A percentile compares a stretch with the other conserved stretches of the same genome.
Conservation (phyloP, 257 asterid species). For the Solanum bukasovii region DNA sequence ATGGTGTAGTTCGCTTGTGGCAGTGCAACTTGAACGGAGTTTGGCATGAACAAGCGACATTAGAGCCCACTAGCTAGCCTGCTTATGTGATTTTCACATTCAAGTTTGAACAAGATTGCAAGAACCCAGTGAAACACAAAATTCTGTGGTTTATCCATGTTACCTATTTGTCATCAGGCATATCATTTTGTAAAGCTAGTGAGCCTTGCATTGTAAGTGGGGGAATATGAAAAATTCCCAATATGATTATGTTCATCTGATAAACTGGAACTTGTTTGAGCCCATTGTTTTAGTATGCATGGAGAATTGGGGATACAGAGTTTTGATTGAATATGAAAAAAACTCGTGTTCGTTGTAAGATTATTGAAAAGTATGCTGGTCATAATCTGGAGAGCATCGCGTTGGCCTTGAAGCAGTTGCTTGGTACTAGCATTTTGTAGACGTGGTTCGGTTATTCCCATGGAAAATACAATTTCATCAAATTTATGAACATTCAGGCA, state of each 20-base stretch:
- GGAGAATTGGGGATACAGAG: neutral
- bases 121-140: neutral
- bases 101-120: neutral
- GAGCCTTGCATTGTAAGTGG: neutral
- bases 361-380: neutral
- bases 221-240: neutral
- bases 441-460: neutral
- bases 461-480: neutral
- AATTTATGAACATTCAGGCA: neutral
- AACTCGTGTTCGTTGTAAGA: neutral
- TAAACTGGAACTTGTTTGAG: neutral
- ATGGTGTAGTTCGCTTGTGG: slow-evolving; percentile 78
- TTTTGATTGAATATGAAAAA: neutral
- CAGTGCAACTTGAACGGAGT: slow-evolving; percentile 66
- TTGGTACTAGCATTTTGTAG: neutral
- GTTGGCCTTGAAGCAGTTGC: neutral
- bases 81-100: neutral
- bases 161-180: neutral
- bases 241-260: neutral
- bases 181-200: neutral
- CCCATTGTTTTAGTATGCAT: neutral
- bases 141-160: neutral
- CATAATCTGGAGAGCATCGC: neutral
- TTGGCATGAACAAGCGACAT: slow-evolving; percentile 74
- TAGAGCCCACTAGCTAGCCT: slow-evolving; percentile 35